These are phyloP conservation scores for Blepharisma japonicum DNA, from an alignment of 73 alveolate genomes.

Conservation along the genomic window DNA sequence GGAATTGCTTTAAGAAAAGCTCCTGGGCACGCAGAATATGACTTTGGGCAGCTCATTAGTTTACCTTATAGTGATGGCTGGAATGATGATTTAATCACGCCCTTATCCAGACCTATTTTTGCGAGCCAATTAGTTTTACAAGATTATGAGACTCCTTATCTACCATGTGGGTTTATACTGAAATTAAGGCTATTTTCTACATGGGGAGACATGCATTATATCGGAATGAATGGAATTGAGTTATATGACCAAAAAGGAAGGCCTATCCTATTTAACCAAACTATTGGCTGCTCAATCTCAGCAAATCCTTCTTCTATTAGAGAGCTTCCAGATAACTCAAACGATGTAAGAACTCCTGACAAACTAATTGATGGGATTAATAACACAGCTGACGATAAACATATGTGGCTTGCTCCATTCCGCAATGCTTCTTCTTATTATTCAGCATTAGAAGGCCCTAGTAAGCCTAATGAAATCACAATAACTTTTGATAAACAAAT, in stretches of 20 bases:
- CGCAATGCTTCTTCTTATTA: conserved; percentile 52
- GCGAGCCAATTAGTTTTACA: conserved; percentile 18
- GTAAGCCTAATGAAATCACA: conserved; percentile 44
- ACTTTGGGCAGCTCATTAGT: conserved; percentile 57
- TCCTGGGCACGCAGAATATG: conserved; percentile 54
- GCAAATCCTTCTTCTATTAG: conserved; percentile 61
- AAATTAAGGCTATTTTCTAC: conserved; percentile 63
- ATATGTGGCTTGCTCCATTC: conserved; percentile 89
- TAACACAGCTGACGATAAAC: conserved; percentile 63
- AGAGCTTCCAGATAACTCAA: conserved; percentile 51
- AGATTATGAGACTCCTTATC: conserved; percentile 56
- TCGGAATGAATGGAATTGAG: conserved; percentile 81
- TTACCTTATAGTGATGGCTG: conserved; percentile 58
- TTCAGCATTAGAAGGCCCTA: conserved; percentile 40
- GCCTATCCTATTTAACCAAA: conserved; percentile 27
- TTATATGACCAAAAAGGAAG: conserved; percentile 60
- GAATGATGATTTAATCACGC: conserved; percentile 26
- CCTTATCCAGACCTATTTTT: neutral
- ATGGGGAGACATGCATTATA: conserved; percentile 79
- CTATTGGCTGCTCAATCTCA: conserved; percentile 37
- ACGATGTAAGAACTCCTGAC: conserved; percentile 72
- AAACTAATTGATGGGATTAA: conserved; percentile 74
- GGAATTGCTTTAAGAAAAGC: conserved; percentile 68
- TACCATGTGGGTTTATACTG: conserved; percentile 65
- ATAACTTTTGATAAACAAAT: conserved; percentile 59